phyloP scores from a whole-genome alignment of 2,329 filamentous ascomycete species.

The Colletotrichum noveboracense region DNA sequence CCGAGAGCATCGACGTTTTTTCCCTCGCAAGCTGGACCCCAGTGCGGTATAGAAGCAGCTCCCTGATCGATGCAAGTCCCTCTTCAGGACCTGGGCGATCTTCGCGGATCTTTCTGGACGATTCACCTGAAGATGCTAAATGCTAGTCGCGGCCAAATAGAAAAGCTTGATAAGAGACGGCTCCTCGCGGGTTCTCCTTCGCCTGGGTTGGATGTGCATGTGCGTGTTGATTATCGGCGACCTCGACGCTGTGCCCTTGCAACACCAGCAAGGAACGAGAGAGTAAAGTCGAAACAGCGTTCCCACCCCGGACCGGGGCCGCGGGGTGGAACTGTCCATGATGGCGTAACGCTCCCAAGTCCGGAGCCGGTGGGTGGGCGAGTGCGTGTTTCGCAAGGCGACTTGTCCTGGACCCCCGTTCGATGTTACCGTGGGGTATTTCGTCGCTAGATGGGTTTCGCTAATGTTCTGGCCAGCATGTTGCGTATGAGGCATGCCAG shows the following conservation, averaged over 20 bases:
- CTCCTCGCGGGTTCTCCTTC: neutral
- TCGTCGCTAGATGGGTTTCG: neutral
- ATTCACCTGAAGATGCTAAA: neutral
- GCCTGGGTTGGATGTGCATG: neutral
- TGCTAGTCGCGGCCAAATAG: neutral
- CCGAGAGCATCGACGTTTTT: neutral
- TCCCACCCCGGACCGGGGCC: neutral
- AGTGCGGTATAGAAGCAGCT: neutral
- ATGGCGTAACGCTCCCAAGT: neutral
- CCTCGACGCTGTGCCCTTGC: neutral
- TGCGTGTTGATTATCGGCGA: neutral
- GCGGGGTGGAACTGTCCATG: neutral
- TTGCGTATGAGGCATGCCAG: neutral
- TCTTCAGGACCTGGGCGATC: neutral
- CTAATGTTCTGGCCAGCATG: neutral
- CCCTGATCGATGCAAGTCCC: neutral
- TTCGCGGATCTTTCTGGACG: neutral
- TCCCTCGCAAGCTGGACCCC: neutral
- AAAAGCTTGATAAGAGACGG: neutral
- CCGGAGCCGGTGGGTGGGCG: neutral
- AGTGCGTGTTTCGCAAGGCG: neutral
- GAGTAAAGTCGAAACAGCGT: neutral
- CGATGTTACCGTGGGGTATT: neutral
- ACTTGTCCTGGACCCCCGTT: neutral
- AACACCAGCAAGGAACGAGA: neutral